phyloP scores from a whole-genome alignment of 768 basidiomycete genomes.

The Obba rivulosa region DNA sequence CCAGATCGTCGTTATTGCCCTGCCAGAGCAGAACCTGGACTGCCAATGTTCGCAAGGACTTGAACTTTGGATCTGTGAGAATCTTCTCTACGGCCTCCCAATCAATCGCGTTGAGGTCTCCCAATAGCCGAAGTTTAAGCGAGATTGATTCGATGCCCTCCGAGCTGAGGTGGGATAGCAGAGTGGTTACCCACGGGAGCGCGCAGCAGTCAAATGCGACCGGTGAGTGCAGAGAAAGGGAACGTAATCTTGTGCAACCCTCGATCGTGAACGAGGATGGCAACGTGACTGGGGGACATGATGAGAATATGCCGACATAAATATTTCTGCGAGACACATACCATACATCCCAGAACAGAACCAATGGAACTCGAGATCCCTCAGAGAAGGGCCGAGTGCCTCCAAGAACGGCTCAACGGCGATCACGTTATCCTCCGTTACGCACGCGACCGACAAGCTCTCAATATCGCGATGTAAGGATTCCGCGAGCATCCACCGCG shows the following conservation, averaged over 20 bases:
- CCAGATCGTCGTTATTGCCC: conserved; percentile 6
- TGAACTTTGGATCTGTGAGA: conserved; percentile 5
- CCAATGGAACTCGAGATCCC: conserved; percentile 22
- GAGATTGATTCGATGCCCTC: conserved; percentile 10
- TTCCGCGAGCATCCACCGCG: conserved; percentile 18
- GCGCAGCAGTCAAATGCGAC: conserved; percentile 10
- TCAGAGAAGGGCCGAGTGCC: conserved; percentile 13
- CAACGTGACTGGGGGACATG: background rate
- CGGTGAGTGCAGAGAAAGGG: conserved; percentile 16
- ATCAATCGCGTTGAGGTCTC: conserved; percentile 17
- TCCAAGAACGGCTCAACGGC: conserved; percentile 16
- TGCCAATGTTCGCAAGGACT: background rate
- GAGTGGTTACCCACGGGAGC: conserved; percentile 15
- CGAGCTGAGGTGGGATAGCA: conserved; percentile 12
- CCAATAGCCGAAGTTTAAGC: conserved; percentile 19
- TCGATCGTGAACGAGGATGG: conserved; percentile 8
- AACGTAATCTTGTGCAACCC: conserved; percentile 10
- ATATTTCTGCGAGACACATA: no score
- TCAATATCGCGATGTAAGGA: conserved; percentile 9
- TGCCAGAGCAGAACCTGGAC: conserved; percentile 19
- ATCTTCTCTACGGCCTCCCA: conserved; percentile 14
- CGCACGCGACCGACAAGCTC: conserved; percentile 12
- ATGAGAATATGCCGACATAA: no score
- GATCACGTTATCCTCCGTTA: conserved; percentile 16
- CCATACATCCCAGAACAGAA: conserved; percentile 8